A percentile compares a stretch with the other conserved stretches of the same genome.
These are phyloP conservation scores for Sclerotinia spermophila DNA, from an alignment of 2,329 filamentous ascomycete genomes.

Conservation along the genomic window DNA sequence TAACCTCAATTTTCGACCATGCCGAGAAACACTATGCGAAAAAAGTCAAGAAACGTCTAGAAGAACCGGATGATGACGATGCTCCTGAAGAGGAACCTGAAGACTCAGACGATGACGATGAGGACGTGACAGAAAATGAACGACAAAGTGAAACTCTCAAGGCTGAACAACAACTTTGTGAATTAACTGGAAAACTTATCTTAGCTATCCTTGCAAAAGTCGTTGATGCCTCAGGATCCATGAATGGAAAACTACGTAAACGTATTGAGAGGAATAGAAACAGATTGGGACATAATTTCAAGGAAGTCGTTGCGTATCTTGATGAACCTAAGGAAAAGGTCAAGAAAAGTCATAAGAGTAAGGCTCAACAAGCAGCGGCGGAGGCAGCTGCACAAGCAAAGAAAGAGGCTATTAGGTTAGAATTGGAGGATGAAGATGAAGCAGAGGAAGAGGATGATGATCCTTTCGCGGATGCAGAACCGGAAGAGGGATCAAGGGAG, in stretches of 20 bases:
- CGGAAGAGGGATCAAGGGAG: conserved; percentile 57
- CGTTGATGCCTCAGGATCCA: conserved; percentile 60
- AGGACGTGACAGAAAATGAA: conserved; percentile 53
- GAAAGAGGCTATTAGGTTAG: conserved; percentile 42
- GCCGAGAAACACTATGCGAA: conserved; percentile 77
- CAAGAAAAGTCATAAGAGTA: conserved; percentile 38
- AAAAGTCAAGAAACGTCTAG: conserved; percentile 58
- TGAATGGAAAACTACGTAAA: conserved; percentile 62
- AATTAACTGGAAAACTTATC: conserved; percentile 80
- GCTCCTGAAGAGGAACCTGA: conserved; percentile 66
- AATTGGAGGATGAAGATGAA: conserved; percentile 30
- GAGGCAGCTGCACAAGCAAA: conserved; percentile 39
- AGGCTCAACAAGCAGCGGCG: conserved; percentile 43
- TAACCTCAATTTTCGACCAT: conserved; percentile 73
- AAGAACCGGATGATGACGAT: conserved; percentile 67
- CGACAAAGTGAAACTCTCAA: conserved; percentile 64
- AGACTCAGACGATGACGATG: conserved; percentile 55
- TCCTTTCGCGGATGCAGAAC: conserved; percentile 48
- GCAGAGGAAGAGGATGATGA: conserved; percentile 32
- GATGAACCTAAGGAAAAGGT: conserved; percentile 61
- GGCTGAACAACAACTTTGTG: conserved; percentile 81
- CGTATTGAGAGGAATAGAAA: conserved; percentile 74
- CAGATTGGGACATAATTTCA: conserved; percentile 81
- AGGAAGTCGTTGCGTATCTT: conserved; percentile 75
- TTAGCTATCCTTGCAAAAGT: conserved; percentile 73